phyloP scores from a whole-genome alignment of 176 grass and related monocot species.

The Raddia distichophylla region DNA sequence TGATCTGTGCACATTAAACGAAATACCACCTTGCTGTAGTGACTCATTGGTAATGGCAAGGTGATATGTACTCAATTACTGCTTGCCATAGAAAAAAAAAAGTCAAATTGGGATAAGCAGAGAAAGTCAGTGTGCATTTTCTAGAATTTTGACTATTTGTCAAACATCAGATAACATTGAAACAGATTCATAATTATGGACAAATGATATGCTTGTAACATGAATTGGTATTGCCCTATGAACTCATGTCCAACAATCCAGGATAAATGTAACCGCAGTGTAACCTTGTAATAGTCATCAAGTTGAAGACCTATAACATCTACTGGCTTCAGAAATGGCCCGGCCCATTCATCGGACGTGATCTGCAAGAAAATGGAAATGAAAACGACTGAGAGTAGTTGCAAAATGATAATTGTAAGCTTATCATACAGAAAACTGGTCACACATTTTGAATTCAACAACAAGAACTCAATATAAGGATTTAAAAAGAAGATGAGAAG shows the following conservation, averaged over 20 bases:
- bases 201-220: constrained; percentile 9
- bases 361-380: constrained; percentile 60
- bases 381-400: constrained; percentile 31
- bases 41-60: not conserved
- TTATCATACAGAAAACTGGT: constrained; percentile 22
- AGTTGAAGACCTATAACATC: constrained; percentile 71
- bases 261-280: constrained; percentile 2
- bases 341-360: constrained; percentile 62
- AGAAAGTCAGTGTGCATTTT: not conserved
- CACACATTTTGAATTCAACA: not conserved
- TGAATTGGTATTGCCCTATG: not conserved
- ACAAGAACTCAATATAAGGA: not conserved
- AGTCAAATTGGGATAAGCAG: not conserved
- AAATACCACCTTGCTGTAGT: not conserved
- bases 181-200: constrained; percentile 15
- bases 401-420: not conserved
- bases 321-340: constrained; percentile 80
- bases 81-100: not conserved
- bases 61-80: not conserved
- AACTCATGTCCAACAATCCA: not conserved
- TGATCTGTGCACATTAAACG: not conserved
- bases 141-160: not conserved
- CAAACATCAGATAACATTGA: constrained; percentile 12
- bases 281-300: constrained; percentile 86
- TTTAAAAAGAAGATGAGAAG: not conserved